phyloP scores from a whole-genome alignment of 805 yeast genomes.

The Hanseniaspora pseudoguilliermondii region DNA sequence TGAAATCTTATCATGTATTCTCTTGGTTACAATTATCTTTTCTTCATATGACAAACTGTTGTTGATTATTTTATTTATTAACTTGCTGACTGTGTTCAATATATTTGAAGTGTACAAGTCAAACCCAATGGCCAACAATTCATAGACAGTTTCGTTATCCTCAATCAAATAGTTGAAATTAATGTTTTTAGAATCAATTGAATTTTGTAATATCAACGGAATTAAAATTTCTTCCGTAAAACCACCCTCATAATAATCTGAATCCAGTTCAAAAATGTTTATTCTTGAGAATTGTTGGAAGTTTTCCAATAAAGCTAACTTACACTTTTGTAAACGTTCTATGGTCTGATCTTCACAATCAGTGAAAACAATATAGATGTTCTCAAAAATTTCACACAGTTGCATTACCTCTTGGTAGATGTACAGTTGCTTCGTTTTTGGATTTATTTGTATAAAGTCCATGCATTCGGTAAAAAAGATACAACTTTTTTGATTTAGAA shows the following conservation, averaged over 20 bases:
- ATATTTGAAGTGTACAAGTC: background rate
- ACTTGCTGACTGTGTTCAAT: background rate
- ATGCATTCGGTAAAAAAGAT: conserved; percentile 15
- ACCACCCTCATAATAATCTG: background rate
- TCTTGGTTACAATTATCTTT: background rate
- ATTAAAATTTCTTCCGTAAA: background rate
- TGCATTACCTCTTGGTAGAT: conserved; percentile 15
- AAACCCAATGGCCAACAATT: background rate
- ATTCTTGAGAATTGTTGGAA: background rate
- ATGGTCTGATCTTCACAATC: background rate
- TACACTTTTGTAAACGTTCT: background rate
- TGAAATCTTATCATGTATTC: background rate
- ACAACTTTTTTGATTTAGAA: conserved; percentile 18
- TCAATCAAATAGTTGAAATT: background rate
- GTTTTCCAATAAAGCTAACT: background rate
- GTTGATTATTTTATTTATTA: background rate
- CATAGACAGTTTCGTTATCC: background rate
- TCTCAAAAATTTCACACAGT: conserved; percentile 16
- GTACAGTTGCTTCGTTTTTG: conserved; percentile 9
- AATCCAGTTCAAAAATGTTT: background rate
- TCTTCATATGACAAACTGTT: background rate
- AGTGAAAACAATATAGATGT: conserved; percentile 9
- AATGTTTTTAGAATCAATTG: background rate
- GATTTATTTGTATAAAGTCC: conserved; percentile 18
- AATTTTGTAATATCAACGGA: background rate